Conservation (phyloP, 441 rosid species). For the Pelargonium australe region DNA sequence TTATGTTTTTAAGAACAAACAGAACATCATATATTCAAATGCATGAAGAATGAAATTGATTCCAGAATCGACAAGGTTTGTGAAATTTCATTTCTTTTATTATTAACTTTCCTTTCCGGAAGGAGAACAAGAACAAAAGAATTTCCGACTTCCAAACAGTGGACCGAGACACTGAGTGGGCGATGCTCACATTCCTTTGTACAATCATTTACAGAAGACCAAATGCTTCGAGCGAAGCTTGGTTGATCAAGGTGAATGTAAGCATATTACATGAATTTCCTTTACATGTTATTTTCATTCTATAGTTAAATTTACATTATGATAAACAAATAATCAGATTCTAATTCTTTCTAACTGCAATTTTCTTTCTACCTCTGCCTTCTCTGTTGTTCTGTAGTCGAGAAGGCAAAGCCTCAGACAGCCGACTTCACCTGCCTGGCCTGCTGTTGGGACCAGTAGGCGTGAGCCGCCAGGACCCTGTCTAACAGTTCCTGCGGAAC, state of each 20-base stretch:
- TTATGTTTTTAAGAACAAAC: too few species aligned
- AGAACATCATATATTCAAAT: too few species aligned
- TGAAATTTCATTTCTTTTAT: neutral
- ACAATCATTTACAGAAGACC: constrained; percentile 16
- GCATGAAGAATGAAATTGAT: too few species aligned
- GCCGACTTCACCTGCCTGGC: constrained; percentile 32
- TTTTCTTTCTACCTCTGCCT: neutral
- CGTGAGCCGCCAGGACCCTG: constrained; percentile 78
- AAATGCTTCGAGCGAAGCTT: neutral
- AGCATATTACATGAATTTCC: constrained; percentile 7
- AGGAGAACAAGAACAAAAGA: constrained; percentile 5
- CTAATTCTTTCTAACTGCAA: neutral
- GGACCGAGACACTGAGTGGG: neutral
- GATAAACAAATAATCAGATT: neutral
- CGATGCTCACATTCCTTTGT: neutral
- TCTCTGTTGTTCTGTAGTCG: constrained; percentile 12
- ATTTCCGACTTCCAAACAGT: constrained; percentile 1
- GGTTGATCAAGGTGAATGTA: constrained; percentile 11
- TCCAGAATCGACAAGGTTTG: too few species aligned
- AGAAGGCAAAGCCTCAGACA: constrained; percentile 33
- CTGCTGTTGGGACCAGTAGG: constrained; percentile 84
- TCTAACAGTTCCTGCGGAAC: constrained; percentile 93
- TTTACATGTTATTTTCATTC: constrained; percentile 14
- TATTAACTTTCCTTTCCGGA: neutral
- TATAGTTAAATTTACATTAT: constrained; percentile 12